These are phyloP conservation scores for Irpex sp. DNA, from an alignment of 1,284 basidiomycete genomes.

Conservation along the genomic window DNA sequence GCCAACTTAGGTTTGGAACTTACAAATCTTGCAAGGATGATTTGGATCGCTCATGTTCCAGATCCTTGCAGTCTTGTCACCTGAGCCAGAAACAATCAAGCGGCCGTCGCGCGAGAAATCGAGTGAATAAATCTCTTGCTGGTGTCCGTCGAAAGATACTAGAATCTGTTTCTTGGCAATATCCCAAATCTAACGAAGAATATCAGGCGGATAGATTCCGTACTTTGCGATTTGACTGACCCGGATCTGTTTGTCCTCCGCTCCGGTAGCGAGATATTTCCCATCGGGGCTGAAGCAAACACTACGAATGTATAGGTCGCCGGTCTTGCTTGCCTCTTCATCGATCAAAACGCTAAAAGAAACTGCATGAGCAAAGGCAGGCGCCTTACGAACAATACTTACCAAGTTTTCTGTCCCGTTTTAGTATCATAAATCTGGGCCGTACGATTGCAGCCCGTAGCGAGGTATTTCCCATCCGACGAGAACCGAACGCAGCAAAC, in stretches of 20 bases:
- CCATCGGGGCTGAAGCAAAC: slow-evolving; percentile 71
- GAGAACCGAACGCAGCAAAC: slow-evolving; percentile 93
- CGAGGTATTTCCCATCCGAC: slow-evolving; percentile 83
- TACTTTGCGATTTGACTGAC: slow-evolving; percentile 32
- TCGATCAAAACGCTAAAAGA: slow-evolving; percentile 50
- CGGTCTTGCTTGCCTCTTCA: slow-evolving; percentile 46
- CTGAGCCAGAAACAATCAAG: slow-evolving; percentile 78
- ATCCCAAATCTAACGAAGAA: slow-evolving; percentile 69
- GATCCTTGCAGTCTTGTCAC: slow-evolving; percentile 80
- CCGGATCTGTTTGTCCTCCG: slow-evolving; percentile 67
- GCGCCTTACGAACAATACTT: slow-evolving; percentile 17
- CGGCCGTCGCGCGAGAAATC: slow-evolving; percentile 78
- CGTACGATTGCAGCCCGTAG: slow-evolving; percentile 88
- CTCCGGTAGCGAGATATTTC: slow-evolving; percentile 64
- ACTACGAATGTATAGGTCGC: slow-evolving; percentile 67
- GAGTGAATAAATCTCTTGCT: slow-evolving; percentile 86
- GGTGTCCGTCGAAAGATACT: slow-evolving; percentile 76
- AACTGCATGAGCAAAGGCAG: neutral
- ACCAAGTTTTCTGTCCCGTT: slow-evolving; percentile 81
- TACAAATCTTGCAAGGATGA: slow-evolving; percentile 32
- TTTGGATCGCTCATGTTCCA: slow-evolving; percentile 76
- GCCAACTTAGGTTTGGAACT: slow-evolving; percentile 4
- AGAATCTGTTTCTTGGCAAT: slow-evolving; percentile 68
- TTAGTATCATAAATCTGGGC: slow-evolving; percentile 91
- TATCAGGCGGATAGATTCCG: neutral